Conservation (phyloP, 345 rosid species). For the Euphorbia tirucalli region DNA sequence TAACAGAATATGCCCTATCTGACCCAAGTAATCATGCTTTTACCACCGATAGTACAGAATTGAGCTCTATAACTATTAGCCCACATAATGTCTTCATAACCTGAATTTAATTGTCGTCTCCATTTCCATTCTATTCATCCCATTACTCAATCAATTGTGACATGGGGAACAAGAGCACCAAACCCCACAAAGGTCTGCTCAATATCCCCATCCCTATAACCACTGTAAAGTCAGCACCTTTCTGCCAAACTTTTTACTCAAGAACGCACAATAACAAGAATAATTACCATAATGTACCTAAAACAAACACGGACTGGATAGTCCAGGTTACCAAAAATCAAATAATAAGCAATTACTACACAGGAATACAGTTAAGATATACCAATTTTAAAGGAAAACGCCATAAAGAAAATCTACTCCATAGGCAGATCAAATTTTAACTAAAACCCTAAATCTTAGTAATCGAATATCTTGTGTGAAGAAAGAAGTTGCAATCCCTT, state of each 20-base stretch:
- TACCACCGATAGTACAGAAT: neutral
- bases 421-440: slow-evolving; percentile 14
- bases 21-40: neutral
- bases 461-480: neutral
- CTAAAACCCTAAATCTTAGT: slow-evolving; percentile 12
- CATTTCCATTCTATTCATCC: neutral
- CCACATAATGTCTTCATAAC: neutral
- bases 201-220: neutral
- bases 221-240: neutral
- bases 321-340: neutral
- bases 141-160: neutral
- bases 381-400: neutral
- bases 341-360: neutral
- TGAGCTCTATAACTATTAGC: neutral
- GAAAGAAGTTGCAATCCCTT: slow-evolving; percentile 2
- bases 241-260: neutral
- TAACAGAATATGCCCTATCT: neutral
- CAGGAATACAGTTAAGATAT: neutral
- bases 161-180: neutral
- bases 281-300: neutral
- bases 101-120: neutral
- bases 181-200: neutral
- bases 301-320: neutral
- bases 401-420: neutral
- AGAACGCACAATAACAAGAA: neutral